Percentiles rank a stretch among this genome's conserved stretches.
Conservation (phyloP, 306 rosid genomes). For the Corylus heterophylla region DNA sequence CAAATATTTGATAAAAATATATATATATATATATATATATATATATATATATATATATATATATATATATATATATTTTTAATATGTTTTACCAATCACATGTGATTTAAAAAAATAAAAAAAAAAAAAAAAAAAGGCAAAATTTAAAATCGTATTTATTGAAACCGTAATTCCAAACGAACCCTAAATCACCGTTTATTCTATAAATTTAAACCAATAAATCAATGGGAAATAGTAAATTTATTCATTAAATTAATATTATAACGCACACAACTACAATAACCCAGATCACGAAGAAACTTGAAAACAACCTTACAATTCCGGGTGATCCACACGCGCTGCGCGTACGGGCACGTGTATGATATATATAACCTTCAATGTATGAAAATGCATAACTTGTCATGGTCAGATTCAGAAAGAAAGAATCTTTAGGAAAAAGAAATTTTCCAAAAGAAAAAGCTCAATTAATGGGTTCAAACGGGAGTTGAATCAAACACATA, state of each 20-base stretch:
- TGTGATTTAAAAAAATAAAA: too few species aligned
- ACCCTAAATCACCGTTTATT: neutral
- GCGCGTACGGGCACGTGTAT: slow-evolving; percentile 81
- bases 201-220: neutral
- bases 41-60: too few species aligned
- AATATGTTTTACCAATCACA: too few species aligned
- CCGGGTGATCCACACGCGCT: slow-evolving; percentile 83
- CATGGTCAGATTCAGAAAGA: slow-evolving; percentile 18
- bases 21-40: too few species aligned
- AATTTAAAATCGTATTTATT: too few species aligned
- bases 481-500: slow-evolving; percentile 13
- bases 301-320: slow-evolving; percentile 63
- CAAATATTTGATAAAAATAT: too few species aligned
- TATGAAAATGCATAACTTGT: slow-evolving; percentile 3
- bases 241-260: too few species aligned
- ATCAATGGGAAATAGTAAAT: too few species aligned
- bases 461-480: neutral
- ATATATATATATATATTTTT: too few species aligned
- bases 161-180: too few species aligned
- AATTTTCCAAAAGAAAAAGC: neutral
- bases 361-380: slow-evolving; percentile 74
- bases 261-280: neutral
- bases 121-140: too few species aligned
- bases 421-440: neutral
- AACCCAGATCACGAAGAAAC: neutral